Evolutionary conservation across 352 stramenopile genomes (phyloP).

Genomic region (Pythium apleroticum): DNA sequence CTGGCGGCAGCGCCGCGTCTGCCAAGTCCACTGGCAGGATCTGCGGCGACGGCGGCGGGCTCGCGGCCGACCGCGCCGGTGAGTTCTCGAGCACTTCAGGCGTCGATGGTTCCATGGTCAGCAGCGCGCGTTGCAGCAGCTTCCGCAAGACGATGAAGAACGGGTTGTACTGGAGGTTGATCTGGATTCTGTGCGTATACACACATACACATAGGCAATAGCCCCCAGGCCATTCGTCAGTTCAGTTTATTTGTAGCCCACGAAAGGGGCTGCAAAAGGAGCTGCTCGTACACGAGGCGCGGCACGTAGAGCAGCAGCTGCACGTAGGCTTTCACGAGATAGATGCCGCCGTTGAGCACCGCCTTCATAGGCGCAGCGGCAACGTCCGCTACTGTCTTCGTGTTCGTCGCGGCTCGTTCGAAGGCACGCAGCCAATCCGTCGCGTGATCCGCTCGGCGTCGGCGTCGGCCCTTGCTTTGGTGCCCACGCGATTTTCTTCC

Average conservation of each 20-base stretch:
- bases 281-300: conserved; percentile 49
- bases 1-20: conserved; percentile 5
- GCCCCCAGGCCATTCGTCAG: conserved; percentile 3
- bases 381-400: conserved; percentile 11
- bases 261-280: neutral
- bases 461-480: neutral
- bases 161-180: conserved; percentile 73
- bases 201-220: neutral
- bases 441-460: neutral
- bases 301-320: conserved; percentile 64
- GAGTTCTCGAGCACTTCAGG: conserved; percentile 10
- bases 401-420: neutral
- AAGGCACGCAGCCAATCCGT: neutral
- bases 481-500: conserved; percentile 25
- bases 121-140: conserved; percentile 33
- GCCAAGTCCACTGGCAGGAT: neutral
- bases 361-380: conserved; percentile 26
- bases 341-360: conserved; percentile 37
- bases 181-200: conserved; percentile 32
- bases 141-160: conserved; percentile 50
- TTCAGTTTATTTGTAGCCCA: neutral
- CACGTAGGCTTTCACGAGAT: conserved; percentile 60
- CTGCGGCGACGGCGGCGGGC: neutral
- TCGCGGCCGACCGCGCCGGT: conserved; percentile 9
- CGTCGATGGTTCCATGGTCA: conserved; percentile 26